Evolutionary conservation across 176 grass and related monocot species (phyloP).

Genomic region (Aegilops umbellulata): DNA sequence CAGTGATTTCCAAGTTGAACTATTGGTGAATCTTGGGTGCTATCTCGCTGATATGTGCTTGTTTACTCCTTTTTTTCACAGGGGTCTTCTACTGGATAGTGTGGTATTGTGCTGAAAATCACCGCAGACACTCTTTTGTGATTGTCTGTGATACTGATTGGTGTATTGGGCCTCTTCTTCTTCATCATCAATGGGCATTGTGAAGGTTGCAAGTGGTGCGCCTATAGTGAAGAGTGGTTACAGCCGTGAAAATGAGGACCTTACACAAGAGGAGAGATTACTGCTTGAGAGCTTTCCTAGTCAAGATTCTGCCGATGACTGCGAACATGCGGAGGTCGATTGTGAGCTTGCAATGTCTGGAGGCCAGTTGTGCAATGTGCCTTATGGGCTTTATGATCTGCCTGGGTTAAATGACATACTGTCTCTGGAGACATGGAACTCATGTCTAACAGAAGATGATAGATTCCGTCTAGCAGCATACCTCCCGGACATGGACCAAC

Average conservation of each 20-base stretch:
- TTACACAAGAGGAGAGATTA: constrained; percentile 46
- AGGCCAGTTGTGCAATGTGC: constrained; percentile 62
- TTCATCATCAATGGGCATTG: constrained; percentile 58
- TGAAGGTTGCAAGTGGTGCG: constrained; percentile 33
- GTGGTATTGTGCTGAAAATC: background rate
- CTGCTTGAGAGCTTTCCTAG: constrained; percentile 32
- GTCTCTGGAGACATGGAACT: constrained; percentile 86
- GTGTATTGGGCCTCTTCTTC: background rate
- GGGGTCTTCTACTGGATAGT: constrained; percentile 29
- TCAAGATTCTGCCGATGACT: constrained; percentile 42
- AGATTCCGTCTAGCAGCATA: constrained; percentile 58
- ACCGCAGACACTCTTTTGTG: constrained; percentile 8
- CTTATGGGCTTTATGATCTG: constrained; percentile 81
- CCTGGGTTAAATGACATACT: constrained; percentile 54
- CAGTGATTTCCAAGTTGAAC: background rate
- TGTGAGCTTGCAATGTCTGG: constrained; percentile 60
- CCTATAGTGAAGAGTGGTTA: background rate
- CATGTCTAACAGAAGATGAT: constrained; percentile 73
- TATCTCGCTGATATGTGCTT: background rate
- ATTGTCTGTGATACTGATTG: constrained; percentile 13
- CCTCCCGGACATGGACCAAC: constrained; percentile 76
- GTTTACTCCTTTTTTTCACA: constrained; percentile 10
- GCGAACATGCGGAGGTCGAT: constrained; percentile 48
- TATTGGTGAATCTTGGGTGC: background rate
- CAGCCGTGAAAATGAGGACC: constrained; percentile 30